phyloP scores from a whole-genome alignment of 2,329 filamentous ascomycete genomes.

The Paramyrothecium sp. region DNA sequence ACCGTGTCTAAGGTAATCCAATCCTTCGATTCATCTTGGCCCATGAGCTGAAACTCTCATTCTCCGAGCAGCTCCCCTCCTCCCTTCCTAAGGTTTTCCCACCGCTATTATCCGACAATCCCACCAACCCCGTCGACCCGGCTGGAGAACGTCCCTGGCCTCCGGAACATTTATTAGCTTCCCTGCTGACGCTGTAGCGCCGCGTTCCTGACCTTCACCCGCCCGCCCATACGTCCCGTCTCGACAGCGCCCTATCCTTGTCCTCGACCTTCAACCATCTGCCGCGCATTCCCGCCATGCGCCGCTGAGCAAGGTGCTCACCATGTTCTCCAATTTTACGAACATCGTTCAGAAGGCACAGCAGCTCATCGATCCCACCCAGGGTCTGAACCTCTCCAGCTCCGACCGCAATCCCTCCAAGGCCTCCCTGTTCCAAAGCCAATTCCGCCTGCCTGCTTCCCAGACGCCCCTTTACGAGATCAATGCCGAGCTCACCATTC shows the following conservation, averaged over 20 bases:
- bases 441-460: constrained; percentile 90
- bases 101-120: no score
- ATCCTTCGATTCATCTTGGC: not conserved
- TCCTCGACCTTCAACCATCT: not conserved
- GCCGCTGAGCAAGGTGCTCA: constrained; percentile 30
- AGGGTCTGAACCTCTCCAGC: constrained; percentile 69
- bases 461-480: constrained; percentile 96
- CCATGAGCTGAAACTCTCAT: not conserved
- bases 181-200: no score
- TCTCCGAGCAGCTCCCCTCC: not conserved
- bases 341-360: constrained; percentile 94
- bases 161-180: no score
- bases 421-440: constrained; percentile 87
- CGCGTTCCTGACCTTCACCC: not conserved
- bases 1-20: not conserved
- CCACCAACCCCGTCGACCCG: not conserved
- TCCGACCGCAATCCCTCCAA: constrained; percentile 85
- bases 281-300: constrained; percentile 31
- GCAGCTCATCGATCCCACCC: constrained; percentile 87
- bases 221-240: not conserved
- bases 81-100: not conserved
- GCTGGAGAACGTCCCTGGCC: no score
- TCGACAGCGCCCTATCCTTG: not conserved
- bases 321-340: constrained; percentile 62
- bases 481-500: constrained; percentile 89